Conservation (phyloP, 2,329 filamentous ascomycete species). For the Lecanicillium sp. region DNA sequence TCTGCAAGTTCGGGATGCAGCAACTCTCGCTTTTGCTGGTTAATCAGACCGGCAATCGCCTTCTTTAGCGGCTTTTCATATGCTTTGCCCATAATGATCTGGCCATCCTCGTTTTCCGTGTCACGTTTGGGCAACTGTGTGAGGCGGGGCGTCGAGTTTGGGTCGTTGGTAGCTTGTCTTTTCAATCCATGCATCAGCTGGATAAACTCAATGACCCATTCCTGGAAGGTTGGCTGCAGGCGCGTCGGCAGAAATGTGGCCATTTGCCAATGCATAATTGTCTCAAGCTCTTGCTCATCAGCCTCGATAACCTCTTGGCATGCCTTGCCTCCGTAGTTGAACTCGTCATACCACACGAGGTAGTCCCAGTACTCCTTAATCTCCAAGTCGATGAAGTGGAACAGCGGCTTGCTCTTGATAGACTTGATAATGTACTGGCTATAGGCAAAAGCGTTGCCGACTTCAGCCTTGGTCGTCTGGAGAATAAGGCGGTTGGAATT, state of each 20-base stretch:
- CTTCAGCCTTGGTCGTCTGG: conserved; percentile 93
- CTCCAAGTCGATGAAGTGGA: conserved; percentile 94
- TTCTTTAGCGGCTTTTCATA: conserved; percentile 90
- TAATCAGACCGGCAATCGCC: conserved; percentile 73
- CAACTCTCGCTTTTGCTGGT: conserved; percentile 79
- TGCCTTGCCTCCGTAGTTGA: conserved; percentile 95
- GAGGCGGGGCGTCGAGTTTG: conserved; percentile 44
- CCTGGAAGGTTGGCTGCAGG: conserved; percentile 77
- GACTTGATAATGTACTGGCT: conserved; percentile 97
- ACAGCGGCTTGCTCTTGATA: conserved; percentile 89
- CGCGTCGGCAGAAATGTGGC: conserved; percentile 76
- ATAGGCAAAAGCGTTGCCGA: conserved; percentile 94
- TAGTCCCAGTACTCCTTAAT: conserved; percentile 99
- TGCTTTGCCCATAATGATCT: conserved; percentile 65
- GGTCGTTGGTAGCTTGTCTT: conserved; percentile 48
- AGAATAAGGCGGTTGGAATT: conserved; percentile 82
- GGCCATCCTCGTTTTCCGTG: conserved; percentile 51
- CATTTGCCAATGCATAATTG: conserved; percentile 98
- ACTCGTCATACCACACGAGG: conserved; percentile 97
- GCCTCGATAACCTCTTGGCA: conserved; percentile 72
- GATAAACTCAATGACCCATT: conserved; percentile 93
- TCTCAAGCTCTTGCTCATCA: conserved; percentile 70
- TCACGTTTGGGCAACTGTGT: conserved; percentile 53
- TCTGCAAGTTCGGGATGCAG: conserved; percentile 79
- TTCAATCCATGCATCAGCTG: conserved; percentile 89